Evolutionary conservation across 2,329 filamentous ascomycete species (phyloP).

Genomic region (Boeremia lycopersici): DNA sequence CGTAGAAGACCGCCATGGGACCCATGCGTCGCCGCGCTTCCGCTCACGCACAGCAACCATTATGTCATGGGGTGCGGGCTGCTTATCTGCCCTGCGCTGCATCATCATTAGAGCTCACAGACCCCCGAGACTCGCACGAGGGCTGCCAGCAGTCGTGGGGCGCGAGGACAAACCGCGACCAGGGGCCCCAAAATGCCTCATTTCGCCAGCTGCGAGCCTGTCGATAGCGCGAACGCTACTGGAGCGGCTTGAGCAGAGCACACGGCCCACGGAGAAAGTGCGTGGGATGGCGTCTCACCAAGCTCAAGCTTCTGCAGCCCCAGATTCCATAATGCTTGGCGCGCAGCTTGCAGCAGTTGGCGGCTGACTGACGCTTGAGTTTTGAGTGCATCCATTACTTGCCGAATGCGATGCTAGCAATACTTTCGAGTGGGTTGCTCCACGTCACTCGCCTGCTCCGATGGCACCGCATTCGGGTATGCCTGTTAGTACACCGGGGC

Average conservation of each 20-base stretch:
- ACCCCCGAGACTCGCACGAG: constrained; percentile 17
- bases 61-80: constrained; percentile 16
- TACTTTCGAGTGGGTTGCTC: constrained; percentile 8
- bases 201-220: constrained; percentile 12
- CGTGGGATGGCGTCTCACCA: constrained; percentile 19
- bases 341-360: constrained; percentile 7
- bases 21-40: constrained; percentile 8
- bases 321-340: constrained; percentile 15
- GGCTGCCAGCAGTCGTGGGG: constrained; percentile 10
- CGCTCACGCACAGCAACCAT: constrained; percentile 7
- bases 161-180: constrained; percentile 11
- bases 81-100: constrained; percentile 11
- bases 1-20: constrained; percentile 10
- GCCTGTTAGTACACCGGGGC: constrained; percentile 8
- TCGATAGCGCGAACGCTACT: constrained; percentile 19
- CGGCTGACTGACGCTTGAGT: constrained; percentile 13
- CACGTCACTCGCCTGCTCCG: constrained; percentile 12
- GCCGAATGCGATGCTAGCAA: constrained; percentile 14
- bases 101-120: not conserved
- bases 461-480: constrained; percentile 9
- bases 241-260: constrained; percentile 7
- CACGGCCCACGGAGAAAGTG: constrained; percentile 9
- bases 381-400: constrained; percentile 15
- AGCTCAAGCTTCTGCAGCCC: constrained; percentile 18
- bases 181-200: constrained; percentile 19